A percentile compares a stretch with the other conserved stretches of the same genome.
Evolutionary conservation across 306 rosid genomes (phyloP).

Genomic region (Quercus agrifolia): DNA sequence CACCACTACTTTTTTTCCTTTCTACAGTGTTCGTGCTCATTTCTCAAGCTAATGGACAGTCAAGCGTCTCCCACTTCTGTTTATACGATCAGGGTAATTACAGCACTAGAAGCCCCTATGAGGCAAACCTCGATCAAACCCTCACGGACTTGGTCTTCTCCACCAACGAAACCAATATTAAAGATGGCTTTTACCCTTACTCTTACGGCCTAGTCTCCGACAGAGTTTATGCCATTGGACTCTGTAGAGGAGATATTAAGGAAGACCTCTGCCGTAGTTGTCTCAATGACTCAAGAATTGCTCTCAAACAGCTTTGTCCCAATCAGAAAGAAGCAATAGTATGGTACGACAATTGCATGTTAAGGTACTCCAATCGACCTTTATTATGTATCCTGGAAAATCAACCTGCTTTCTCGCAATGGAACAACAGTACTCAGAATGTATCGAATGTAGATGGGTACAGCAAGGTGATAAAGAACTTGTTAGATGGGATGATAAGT

Average conservation of each 20-base stretch:
- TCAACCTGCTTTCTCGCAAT: background rate
- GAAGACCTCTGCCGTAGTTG: slow-evolving; percentile 16
- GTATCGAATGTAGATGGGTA: slow-evolving; percentile 7
- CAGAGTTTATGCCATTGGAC: slow-evolving; percentile 7
- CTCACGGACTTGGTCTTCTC: slow-evolving; percentile 17
- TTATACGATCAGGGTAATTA: slow-evolving; percentile 8
- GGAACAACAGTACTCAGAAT: background rate
- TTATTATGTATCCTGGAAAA: background rate
- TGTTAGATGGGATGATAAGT: background rate
- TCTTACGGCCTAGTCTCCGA: slow-evolving; percentile 13
- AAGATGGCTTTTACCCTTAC: slow-evolving; percentile 11
- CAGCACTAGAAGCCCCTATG: slow-evolving; percentile 23
- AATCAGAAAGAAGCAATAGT: slow-evolving; percentile 28
- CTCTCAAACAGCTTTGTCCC: slow-evolving; percentile 11
- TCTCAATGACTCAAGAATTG: slow-evolving; percentile 6
- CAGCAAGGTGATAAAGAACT: background rate
- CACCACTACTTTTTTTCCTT: background rate
- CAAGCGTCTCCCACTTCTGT: background rate
- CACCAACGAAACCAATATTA: background rate
- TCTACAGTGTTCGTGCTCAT: background rate
- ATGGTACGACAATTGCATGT: slow-evolving; percentile 20
- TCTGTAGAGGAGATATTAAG: slow-evolving; percentile 27
- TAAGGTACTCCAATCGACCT: slow-evolving; percentile 16
- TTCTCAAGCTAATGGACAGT: background rate
- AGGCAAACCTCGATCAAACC: slow-evolving; percentile 18